Percentiles rank a stretch among this genome's conserved stretches.
phyloP scores from a whole-genome alignment of 2,329 filamentous ascomycete species.

The Bipolaris victoriae region DNA sequence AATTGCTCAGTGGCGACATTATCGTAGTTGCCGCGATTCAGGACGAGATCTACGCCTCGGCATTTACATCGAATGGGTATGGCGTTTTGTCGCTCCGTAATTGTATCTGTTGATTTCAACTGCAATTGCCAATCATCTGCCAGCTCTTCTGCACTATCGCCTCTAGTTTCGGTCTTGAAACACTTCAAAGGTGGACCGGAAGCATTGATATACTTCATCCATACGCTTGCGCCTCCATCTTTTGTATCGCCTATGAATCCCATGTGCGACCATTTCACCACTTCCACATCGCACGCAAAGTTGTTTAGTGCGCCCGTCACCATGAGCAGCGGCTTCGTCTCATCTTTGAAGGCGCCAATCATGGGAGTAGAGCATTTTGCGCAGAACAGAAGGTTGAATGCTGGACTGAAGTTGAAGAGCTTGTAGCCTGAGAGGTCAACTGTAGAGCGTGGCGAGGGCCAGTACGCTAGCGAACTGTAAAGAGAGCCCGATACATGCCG shows the following conservation, averaged over 20 bases:
- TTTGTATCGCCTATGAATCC: conserved; percentile 58
- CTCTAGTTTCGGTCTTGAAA: conserved; percentile 23
- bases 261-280: conserved; percentile 42
- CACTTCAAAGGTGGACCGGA: conserved; percentile 38
- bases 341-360: conserved; percentile 48
- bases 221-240: conserved; percentile 60
- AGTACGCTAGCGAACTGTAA: conserved; percentile 42
- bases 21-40: conserved; percentile 46
- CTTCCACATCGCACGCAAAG: conserved; percentile 17
- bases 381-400: conserved; percentile 52
- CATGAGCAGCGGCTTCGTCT: conserved; percentile 36
- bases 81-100: conserved; percentile 23
- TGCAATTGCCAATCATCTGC: conserved; percentile 40
- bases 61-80: conserved; percentile 56
- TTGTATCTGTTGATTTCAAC: conserved; percentile 7
- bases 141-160: conserved; percentile 28
- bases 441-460: conserved; percentile 49
- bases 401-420: conserved; percentile 48
- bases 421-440: conserved; percentile 42
- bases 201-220: conserved; percentile 50
- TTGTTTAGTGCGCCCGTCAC: conserved; percentile 52
- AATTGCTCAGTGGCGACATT: conserved; percentile 38
- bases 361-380: conserved; percentile 53
- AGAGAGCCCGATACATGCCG: conserved; percentile 55
- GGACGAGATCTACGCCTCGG: conserved; percentile 53